Conservation (phyloP, 768 basidiomycete species). For the Termitomyces sp. region DNA sequence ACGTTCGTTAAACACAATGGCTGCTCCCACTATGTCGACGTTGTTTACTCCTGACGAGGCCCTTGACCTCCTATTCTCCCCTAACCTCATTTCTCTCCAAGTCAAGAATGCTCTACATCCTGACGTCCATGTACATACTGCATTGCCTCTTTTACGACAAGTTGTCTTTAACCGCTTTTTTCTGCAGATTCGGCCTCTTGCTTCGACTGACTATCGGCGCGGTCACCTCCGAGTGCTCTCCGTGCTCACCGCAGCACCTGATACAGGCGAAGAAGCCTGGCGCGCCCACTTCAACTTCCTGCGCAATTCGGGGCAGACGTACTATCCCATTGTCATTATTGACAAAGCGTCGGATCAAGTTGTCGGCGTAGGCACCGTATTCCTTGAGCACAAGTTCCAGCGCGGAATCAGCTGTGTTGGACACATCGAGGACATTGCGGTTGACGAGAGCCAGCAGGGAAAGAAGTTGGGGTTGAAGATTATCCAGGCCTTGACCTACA, state of each 20-base stretch:
- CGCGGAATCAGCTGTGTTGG: slow-evolving; percentile 83
- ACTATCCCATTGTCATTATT: slow-evolving; percentile 86
- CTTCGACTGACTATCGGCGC: slow-evolving; percentile 80
- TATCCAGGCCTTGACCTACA: slow-evolving; percentile 80
- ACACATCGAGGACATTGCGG: slow-evolving; percentile 98
- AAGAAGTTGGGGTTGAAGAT: slow-evolving; percentile 87
- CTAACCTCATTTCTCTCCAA: slow-evolving; percentile 65
- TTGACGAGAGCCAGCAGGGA: slow-evolving; percentile 87
- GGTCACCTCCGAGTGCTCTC: slow-evolving; percentile 81
- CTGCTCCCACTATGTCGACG: slow-evolving; percentile 12
- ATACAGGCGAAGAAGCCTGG: slow-evolving; percentile 69
- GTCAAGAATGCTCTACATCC: slow-evolving; percentile 58
- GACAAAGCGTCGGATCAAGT: slow-evolving; percentile 72
- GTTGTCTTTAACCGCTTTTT: too few species aligned
- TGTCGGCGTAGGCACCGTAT: slow-evolving; percentile 79
- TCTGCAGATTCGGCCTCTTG: slow-evolving; percentile 82
- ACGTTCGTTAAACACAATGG: slow-evolving; percentile 10
- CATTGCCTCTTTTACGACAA: not conserved
- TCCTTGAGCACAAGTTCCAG: slow-evolving; percentile 95
- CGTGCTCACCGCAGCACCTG: slow-evolving; percentile 71
- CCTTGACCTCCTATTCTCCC: slow-evolving; percentile 79
- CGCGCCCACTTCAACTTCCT: slow-evolving; percentile 62
- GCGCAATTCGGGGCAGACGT: slow-evolving; percentile 56
- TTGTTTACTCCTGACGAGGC: slow-evolving; percentile 56
- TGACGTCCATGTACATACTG: slow-evolving; percentile 39